Evolutionary conservation across 371 early-diverging fungal species (phyloP).

Genomic region (Lichtheimia ornata): DNA sequence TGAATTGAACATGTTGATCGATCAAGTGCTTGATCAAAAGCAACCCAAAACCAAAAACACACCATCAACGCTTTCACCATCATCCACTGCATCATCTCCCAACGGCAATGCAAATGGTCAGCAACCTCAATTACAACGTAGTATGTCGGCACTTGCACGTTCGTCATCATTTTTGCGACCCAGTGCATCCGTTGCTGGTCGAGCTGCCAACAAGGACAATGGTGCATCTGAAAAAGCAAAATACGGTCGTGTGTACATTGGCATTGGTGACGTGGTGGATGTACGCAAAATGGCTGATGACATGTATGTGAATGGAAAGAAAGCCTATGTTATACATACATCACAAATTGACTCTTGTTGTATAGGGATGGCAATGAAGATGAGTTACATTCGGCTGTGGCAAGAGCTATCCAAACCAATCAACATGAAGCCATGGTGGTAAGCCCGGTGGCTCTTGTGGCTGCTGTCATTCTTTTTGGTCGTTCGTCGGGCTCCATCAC

Average conservation of each 20-base stretch:
- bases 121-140: background rate
- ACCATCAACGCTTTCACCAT: background rate
- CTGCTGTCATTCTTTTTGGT: conserved; percentile 47
- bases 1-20: conserved; percentile 41
- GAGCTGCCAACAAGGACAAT: conserved; percentile 35
- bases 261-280: conserved; percentile 39
- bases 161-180: conserved; percentile 35
- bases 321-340: background rate
- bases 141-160: conserved; percentile 9
- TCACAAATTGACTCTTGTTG: background rate
- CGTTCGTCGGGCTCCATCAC: conserved; percentile 34
- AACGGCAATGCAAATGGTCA: background rate
- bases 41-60: conserved; percentile 14
- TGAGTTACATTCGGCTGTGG: background rate
- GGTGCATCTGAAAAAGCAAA: conserved; percentile 30
- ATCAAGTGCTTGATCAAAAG: conserved; percentile 53
- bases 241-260: conserved; percentile 50
- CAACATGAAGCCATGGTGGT: conserved; percentile 40
- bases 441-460: conserved; percentile 45
- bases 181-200: conserved; percentile 35
- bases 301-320: conserved; percentile 1
- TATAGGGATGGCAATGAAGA: conserved; percentile 2
- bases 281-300: conserved; percentile 14
- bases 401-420: conserved; percentile 34
- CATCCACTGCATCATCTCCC: background rate